Evolutionary conservation across 768 basidiomycete genomes (phyloP).

Genomic region (Epithele typhae): DNA sequence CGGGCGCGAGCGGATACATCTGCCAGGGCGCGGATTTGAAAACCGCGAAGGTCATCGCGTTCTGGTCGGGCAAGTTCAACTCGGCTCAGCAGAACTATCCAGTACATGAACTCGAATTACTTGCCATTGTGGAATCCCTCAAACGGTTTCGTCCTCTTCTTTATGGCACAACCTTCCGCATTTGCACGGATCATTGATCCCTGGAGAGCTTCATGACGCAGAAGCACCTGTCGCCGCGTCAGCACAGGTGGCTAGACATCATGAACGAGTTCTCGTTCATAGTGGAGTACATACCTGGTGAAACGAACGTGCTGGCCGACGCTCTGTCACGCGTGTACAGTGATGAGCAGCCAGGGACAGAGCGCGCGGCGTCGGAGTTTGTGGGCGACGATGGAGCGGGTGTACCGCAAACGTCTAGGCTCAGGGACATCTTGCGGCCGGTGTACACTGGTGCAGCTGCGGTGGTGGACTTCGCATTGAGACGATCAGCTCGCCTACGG

Average conservation of each 20-base stretch:
- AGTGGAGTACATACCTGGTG: slow-evolving; percentile 17
- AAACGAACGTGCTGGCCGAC: slow-evolving; percentile 15
- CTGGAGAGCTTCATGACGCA: slow-evolving; percentile 13
- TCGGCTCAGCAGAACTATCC: slow-evolving; percentile 29
- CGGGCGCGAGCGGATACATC: slow-evolving; percentile 16
- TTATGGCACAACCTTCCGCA: slow-evolving; percentile 9
- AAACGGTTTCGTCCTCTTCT: slow-evolving; percentile 21
- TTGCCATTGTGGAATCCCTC: slow-evolving; percentile 33
- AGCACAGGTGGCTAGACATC: slow-evolving; percentile 14
- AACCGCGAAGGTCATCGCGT: slow-evolving; percentile 13
- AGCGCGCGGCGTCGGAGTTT: slow-evolving; percentile 7
- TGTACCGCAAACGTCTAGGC: background rate
- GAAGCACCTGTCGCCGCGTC: slow-evolving; percentile 13
- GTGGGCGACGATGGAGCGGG: background rate
- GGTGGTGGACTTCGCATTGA: background rate
- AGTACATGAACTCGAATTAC: slow-evolving; percentile 33
- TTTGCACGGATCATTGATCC: slow-evolving; percentile 17
- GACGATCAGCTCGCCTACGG: background rate
- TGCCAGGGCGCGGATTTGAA: slow-evolving; percentile 18
- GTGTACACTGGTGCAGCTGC: background rate
- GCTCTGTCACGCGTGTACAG: slow-evolving; percentile 5
- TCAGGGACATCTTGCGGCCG: background rate
- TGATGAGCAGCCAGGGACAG: slow-evolving; percentile 10
- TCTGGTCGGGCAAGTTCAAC: slow-evolving; percentile 25
- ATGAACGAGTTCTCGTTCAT: slow-evolving; percentile 18